These are phyloP conservation scores for Solanum tarapatanum DNA, from an alignment of 257 asterid species.

Conservation along the genomic window DNA sequence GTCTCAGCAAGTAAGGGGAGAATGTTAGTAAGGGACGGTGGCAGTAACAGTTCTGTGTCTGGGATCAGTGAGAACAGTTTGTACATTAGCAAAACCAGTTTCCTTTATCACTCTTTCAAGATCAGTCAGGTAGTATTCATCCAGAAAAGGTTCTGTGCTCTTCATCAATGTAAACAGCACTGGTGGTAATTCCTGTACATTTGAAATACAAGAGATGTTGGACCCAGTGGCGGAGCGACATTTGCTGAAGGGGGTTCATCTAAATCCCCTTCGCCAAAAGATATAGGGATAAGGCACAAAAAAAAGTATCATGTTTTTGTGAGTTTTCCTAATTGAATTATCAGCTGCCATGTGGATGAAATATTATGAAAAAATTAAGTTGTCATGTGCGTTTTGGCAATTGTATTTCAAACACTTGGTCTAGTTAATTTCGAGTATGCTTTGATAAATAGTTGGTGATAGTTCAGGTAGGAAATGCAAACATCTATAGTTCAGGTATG, in stretches of 20 bases:
- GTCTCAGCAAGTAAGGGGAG: not conserved
- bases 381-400: not conserved
- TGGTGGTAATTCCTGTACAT: conserved; percentile 64
- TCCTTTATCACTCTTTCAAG: conserved; percentile 48
- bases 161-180: conserved; percentile 87
- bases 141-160: conserved; percentile 90
- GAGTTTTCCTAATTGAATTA: not conserved
- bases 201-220: not conserved
- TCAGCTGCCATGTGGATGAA: not conserved
- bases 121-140: conserved; percentile 78
- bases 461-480: not conserved
- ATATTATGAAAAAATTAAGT: not conserved
- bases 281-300: not conserved
- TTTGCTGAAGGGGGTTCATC: not conserved
- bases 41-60: conserved; percentile 83
- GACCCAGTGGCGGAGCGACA: not conserved
- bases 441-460: not conserved
- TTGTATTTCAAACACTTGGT: not conserved
- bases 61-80: conserved; percentile 65
- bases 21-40: conserved; percentile 43
- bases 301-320: not conserved
- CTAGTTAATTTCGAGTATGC: not conserved
- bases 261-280: not conserved
- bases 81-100: conserved; percentile 49
- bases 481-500: not conserved